phyloP scores from a whole-genome alignment of 1,284 basidiomycete species.

The Ganoderma resinaceum region DNA sequence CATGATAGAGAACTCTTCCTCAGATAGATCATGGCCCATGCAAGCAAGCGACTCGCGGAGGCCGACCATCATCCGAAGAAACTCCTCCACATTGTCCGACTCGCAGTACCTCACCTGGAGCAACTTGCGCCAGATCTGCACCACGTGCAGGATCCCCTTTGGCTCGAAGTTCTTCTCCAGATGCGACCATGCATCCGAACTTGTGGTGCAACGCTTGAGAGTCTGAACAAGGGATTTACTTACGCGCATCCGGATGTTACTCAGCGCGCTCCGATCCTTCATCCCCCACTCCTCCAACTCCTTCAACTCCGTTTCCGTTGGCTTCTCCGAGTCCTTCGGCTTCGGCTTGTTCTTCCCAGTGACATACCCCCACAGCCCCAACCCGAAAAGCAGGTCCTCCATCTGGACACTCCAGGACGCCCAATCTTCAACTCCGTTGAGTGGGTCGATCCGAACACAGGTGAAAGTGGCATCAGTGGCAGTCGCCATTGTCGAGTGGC shows the following conservation, averaged over 20 bases:
- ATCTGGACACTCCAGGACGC: constrained; percentile 42
- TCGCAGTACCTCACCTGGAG: constrained; percentile 36
- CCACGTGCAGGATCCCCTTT: constrained; percentile 37
- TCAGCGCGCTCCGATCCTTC: constrained; percentile 11
- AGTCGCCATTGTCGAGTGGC: background rate
- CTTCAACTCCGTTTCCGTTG: constrained; percentile 3
- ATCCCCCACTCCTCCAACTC: background rate
- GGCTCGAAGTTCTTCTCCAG: constrained; percentile 38
- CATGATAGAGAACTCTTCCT: constrained; percentile 44
- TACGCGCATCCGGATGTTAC: constrained; percentile 10
- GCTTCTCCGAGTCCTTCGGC: background rate
- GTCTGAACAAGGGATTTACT: constrained; percentile 7
- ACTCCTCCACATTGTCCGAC: constrained; percentile 39
- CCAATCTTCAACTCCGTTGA: constrained; percentile 34
- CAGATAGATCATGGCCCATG: constrained; percentile 26
- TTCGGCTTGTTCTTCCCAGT: constrained; percentile 1
- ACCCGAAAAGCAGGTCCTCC: constrained; percentile 40
- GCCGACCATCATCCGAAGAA: constrained; percentile 35
- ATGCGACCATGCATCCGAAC: constrained; percentile 32
- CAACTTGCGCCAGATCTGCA: constrained; percentile 36
- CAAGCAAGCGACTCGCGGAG: constrained; percentile 32
- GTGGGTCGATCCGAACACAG: background rate
- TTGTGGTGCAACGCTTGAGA: background rate
- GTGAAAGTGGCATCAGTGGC: background rate
- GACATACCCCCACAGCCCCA: constrained; percentile 33